Evolutionary conservation across 2,329 filamentous ascomycete genomes (phyloP).

Genomic region (Fusarium kyushuense): DNA sequence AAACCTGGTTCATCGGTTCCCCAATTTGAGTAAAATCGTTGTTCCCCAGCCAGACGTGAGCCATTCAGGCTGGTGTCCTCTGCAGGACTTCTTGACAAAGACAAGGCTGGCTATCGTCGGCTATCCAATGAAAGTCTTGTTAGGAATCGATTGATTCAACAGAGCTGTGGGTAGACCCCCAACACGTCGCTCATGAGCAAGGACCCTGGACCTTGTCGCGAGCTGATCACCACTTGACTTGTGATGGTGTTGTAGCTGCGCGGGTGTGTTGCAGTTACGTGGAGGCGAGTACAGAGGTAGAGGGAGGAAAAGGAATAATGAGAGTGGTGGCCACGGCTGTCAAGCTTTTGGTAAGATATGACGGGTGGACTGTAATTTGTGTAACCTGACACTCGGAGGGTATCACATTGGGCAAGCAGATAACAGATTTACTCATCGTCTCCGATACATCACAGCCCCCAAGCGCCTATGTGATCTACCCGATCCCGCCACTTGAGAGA

Average conservation of each 20-base stretch:
- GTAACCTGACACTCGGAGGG: slow-evolving; percentile 1
- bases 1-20: slow-evolving; percentile 1
- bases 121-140: slow-evolving; percentile 8
- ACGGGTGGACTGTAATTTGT: background rate
- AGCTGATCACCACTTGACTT: slow-evolving; percentile 39
- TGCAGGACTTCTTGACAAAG: slow-evolving; percentile 4
- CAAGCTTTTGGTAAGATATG: slow-evolving; percentile 9
- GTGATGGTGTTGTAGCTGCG: slow-evolving; percentile 34
- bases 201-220: slow-evolving; percentile 39
- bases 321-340: slow-evolving; percentile 8
- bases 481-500: background rate
- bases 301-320: slow-evolving; percentile 4
- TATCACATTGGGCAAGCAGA: slow-evolving; percentile 10
- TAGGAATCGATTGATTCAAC: slow-evolving; percentile 25
- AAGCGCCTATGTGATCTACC: slow-evolving; percentile 12
- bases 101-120: slow-evolving; percentile 10
- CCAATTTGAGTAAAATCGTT: slow-evolving; percentile 4
- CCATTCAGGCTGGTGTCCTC: slow-evolving; percentile 6
- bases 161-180: slow-evolving; percentile 26
- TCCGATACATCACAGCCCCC: slow-evolving; percentile 6
- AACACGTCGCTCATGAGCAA: slow-evolving; percentile 28
- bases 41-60: slow-evolving; percentile 9
- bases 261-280: slow-evolving; percentile 17
- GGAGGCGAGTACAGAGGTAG: slow-evolving; percentile 17
- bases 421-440: background rate